phyloP scores from a whole-genome alignment of 2,329 filamentous ascomycete species.

The Onygenales sp. region DNA sequence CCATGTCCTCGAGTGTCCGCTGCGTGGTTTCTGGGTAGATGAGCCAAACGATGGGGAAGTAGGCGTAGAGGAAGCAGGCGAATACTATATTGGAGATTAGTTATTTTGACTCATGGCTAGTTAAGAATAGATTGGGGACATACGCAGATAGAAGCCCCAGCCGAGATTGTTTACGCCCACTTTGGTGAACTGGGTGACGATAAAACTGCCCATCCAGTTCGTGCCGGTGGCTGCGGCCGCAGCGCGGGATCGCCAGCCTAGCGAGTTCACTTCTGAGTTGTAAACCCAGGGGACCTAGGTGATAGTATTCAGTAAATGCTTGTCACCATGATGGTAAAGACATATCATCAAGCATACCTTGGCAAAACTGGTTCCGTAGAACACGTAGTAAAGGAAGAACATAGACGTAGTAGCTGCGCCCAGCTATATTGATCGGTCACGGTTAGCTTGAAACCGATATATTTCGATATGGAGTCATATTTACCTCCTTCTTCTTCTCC shows the following conservation, averaged over 20 bases:
- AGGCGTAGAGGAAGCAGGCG: constrained; percentile 24
- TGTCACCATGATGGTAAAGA: background rate
- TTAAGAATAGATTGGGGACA: background rate
- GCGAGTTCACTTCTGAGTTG: constrained; percentile 12
- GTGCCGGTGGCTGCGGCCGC: constrained; percentile 15
- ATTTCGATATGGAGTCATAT: background rate
- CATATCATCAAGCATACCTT: constrained; percentile 2
- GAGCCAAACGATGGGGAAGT: constrained; percentile 35
- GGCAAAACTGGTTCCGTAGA: constrained; percentile 11
- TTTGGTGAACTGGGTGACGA: constrained; percentile 17
- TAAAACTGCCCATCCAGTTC: constrained; percentile 19
- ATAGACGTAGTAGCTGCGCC: constrained; percentile 5
- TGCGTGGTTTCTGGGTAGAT: constrained; percentile 45
- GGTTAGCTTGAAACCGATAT: background rate
- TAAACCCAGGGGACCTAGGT: constrained; percentile 21
- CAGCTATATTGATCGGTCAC: constrained; percentile 1
- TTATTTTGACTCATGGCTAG: background rate
- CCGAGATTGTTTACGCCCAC: constrained; percentile 16
- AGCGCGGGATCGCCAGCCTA: constrained; percentile 11
- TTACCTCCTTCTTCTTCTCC: constrained; percentile 6
- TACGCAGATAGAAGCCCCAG: constrained; percentile 30
- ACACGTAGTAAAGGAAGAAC: constrained; percentile 12
- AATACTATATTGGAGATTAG: constrained; percentile 18
- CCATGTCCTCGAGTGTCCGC: constrained; percentile 28
- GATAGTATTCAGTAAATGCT: background rate